Evolutionary conservation across 1,139 yeast species (phyloP).

Genomic region (Blastobotrys malaysiensis): DNA sequence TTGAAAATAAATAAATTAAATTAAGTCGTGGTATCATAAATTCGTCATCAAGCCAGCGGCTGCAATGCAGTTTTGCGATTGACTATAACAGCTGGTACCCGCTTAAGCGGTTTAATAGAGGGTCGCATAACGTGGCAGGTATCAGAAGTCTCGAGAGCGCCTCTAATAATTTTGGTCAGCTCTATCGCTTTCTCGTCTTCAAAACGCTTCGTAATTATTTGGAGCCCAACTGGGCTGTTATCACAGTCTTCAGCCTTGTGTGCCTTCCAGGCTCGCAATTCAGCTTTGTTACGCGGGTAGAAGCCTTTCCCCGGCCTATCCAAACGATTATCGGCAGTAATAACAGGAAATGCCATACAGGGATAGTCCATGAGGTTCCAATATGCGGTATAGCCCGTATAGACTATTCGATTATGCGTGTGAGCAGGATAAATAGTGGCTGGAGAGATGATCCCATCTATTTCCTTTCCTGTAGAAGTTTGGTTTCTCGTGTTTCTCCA

Average conservation of each 20-base stretch:
- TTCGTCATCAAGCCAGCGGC: background rate
- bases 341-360: slow-evolving; percentile 44
- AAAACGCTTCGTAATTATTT: slow-evolving; percentile 43
- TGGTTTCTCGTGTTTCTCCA: slow-evolving; percentile 9
- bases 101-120: background rate
- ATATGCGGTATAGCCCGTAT: slow-evolving; percentile 38
- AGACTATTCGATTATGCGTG: slow-evolving; percentile 16
- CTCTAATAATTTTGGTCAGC: slow-evolving; percentile 28
- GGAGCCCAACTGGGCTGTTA: slow-evolving; percentile 50
- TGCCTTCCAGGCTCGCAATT: slow-evolving; percentile 27
- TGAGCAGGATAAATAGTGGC: slow-evolving; percentile 28
- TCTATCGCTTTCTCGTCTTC: slow-evolving; percentile 44
- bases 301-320: slow-evolving; percentile 28
- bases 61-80: background rate
- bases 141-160: slow-evolving; percentile 5
- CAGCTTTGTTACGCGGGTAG: slow-evolving; percentile 27
- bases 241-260: slow-evolving; percentile 44
- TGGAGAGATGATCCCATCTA: slow-evolving; percentile 37
- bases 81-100: background rate
- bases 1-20: background rate
- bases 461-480: slow-evolving; percentile 14
- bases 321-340: slow-evolving; percentile 37
- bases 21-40: background rate
- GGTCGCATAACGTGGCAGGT: background rate
- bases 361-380: slow-evolving; percentile 46